A percentile compares a stretch with the other conserved stretches of the same genome.
Conservation (phyloP, 331 rosid genomes). For the Pyracantha coccinea region DNA sequence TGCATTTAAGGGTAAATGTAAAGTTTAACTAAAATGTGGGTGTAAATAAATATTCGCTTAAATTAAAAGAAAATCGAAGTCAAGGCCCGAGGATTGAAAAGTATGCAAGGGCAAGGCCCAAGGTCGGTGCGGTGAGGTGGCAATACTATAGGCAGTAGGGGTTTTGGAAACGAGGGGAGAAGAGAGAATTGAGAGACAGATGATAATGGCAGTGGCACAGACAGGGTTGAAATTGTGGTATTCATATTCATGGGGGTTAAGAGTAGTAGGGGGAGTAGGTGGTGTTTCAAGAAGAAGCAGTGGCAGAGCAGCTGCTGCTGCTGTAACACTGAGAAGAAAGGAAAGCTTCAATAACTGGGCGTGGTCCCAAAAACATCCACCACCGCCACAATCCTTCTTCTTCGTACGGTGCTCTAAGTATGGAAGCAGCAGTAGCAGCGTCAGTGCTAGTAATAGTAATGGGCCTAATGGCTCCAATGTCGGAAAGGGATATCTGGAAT, state of each 20-base stretch:
- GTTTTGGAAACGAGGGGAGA: too few relatives aligned
- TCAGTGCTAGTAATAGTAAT: too few relatives aligned
- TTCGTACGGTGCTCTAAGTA: constrained; percentile 15
- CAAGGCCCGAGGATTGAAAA: too few relatives aligned
- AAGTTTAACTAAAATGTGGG: too few relatives aligned
- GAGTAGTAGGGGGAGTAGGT: not conserved
- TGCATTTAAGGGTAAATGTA: too few relatives aligned
- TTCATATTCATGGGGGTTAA: not conserved
- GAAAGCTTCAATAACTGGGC: not conserved
- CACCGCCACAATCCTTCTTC: not conserved
- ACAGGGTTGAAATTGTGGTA: not conserved
- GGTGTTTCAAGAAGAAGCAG: not conserved
- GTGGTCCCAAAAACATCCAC: constrained; percentile 9
- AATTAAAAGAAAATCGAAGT: too few relatives aligned
- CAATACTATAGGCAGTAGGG: not conserved
- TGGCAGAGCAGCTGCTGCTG: not conserved
- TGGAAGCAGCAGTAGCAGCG: not conserved
- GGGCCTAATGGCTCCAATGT: not conserved
- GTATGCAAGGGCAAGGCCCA: too few relatives aligned
- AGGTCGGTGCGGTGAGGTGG: not conserved
- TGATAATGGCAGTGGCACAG: not conserved
- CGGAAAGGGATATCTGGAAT: constrained; percentile 40
- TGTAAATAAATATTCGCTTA: too few relatives aligned
- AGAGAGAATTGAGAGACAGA: too few relatives aligned
- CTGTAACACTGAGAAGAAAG: not conserved